A percentile compares a stretch with the other conserved stretches of the same genome.
These are phyloP conservation scores for Suillus fuscotomentosus DNA, from an alignment of 768 basidiomycete species.

Conservation along the genomic window DNA sequence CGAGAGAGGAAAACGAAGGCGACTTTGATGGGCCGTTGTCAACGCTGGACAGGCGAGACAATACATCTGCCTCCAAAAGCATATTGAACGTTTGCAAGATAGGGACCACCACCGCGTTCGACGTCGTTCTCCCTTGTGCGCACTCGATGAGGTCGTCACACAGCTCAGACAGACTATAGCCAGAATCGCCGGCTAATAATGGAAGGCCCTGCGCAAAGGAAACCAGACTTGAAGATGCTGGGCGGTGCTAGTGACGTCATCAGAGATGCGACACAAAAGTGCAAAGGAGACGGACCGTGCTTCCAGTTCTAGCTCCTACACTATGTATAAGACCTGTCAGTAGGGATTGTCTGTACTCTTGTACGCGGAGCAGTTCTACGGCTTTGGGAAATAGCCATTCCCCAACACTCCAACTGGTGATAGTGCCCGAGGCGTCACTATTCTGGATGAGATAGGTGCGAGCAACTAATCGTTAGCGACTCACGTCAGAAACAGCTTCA, in stretches of 20 bases:
- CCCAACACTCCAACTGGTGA: constrained; percentile 64
- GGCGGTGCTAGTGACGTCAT: constrained; percentile 55
- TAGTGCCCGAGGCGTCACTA: constrained; percentile 34
- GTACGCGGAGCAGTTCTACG: constrained; percentile 61
- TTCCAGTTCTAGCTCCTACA: constrained; percentile 80
- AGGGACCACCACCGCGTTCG: constrained; percentile 81
- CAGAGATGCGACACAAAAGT: constrained; percentile 11
- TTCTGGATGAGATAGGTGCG: neutral
- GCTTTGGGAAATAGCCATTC: constrained; percentile 74
- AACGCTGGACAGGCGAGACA: constrained; percentile 48
- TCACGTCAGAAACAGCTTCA: constrained; percentile 54
- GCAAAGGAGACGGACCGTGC: constrained; percentile 57
- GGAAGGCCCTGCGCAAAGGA: constrained; percentile 57
- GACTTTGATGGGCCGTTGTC: constrained; percentile 53
- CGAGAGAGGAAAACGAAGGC: constrained; percentile 22
- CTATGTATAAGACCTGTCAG: constrained; percentile 76
- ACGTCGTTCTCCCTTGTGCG: constrained; percentile 49
- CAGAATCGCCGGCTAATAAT: constrained; percentile 25
- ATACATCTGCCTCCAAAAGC: constrained; percentile 66
- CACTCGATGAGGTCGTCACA: constrained; percentile 56
- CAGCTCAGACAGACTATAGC: constrained; percentile 52
- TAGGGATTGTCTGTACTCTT: constrained; percentile 58
- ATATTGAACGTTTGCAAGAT: constrained; percentile 73
- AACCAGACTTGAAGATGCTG: constrained; percentile 60
- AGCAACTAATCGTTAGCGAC: constrained; percentile 12